Evolutionary conservation across 1,284 basidiomycete species (phyloP), one percentile per base, ranked within the genome.

Genomic region (Ustilago loliicola): DNA sequence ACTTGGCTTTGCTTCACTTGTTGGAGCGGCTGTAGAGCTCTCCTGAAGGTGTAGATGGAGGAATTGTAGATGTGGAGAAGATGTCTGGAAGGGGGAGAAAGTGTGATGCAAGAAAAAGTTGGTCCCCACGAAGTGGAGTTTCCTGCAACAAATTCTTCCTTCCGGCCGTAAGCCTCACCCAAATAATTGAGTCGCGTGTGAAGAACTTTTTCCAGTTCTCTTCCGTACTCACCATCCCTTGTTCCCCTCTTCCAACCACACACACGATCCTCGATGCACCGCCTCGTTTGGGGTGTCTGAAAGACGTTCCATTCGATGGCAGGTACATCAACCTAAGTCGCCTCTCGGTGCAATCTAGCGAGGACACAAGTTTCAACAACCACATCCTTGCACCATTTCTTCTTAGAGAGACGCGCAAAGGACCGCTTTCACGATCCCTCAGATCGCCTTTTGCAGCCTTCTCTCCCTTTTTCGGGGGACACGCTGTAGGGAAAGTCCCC

Each of bases 401-500:
- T 34, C 27, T 42, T 23, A 51, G 76, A 78, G 76, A 78, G 72
- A 78, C 76, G 71, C 50, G 72, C 76, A 74, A 78, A 78, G 76
- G 76, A 78, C 76, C 76, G 76, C 76, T 77, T 34, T 25, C 29
- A 50, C 40, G 50, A 42, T 69, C 59, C 21, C n/a, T 32, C 21
- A 25, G 38, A 42, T 62, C 58, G 25, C 15, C 30, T 53, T 71
- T 78, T 78, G 76, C 76, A 78, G 76, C 76, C 76, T 60, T 71
- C 61, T 62, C 21, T 17, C 58, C 40, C 42, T 42, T 30, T 15
- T 23, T 47, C 21, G n/a, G 34, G n/a, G 53, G 68, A 74, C 76
- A 78, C 61, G 76, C 76, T 78, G 76, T 74, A 78, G 76, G 76
- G 76, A 78, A 78, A 78, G 76, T 78, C 76, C 76, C 76, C 76